A percentile compares a stretch with the other conserved stretches of the same genome.
Conservation (phyloP, 169 alveolate species). For the Plasmodium chabaudi region DNA sequence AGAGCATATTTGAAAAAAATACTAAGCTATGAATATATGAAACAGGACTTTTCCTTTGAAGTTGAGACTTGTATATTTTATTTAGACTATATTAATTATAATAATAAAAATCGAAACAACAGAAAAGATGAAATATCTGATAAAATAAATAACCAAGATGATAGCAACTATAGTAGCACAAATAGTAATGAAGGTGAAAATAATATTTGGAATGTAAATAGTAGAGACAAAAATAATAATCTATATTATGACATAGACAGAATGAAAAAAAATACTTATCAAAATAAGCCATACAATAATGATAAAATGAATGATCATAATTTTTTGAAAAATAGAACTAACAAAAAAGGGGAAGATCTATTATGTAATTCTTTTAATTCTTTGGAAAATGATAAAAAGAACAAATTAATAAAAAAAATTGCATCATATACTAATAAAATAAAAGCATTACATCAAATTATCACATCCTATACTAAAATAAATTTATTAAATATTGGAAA, state of each 20-base stretch:
- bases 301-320: too few relatives aligned
- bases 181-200: neutral
- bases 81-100: conserved; percentile 4
- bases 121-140: neutral
- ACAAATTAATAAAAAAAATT: conserved; percentile 16
- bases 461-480: conserved; percentile 4
- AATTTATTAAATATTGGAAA: conserved; percentile 1
- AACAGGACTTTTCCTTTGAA: conserved; percentile 29
- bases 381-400: conserved; percentile 4
- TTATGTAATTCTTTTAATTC: neutral
- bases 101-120: neutral
- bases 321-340: neutral
- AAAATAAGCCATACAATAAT: too few relatives aligned
- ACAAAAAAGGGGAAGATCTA: neutral
- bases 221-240: neutral
- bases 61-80: conserved; percentile 30
- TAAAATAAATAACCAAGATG: neutral
- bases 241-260: too few relatives aligned
- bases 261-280: too few relatives aligned
- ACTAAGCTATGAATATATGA: conserved; percentile 11
- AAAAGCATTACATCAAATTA: conserved; percentile 12
- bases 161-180: neutral
- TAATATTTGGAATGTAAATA: neutral
- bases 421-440: conserved; percentile 7
- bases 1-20: conserved; percentile 6